Evolutionary conservation across 129 eudicot species (phyloP).

Genomic region (Chrysanthemum makinoi): DNA sequence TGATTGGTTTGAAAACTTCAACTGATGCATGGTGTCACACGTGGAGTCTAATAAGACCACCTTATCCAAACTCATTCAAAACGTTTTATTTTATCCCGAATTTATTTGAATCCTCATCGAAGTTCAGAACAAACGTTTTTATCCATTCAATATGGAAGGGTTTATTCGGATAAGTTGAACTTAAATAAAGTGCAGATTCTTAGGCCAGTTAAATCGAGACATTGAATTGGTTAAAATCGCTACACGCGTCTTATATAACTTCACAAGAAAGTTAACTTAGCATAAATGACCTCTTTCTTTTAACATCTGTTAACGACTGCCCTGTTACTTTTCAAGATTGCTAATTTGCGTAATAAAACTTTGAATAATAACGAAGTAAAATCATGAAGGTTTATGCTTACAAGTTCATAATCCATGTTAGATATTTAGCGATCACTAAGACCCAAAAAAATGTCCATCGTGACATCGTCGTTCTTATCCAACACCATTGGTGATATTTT

Average conservation of each 20-base stretch:
- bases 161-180: not conserved
- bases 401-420: too few relatives aligned
- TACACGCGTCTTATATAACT: not conserved
- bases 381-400: too few relatives aligned
- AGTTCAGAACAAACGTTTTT: too few relatives aligned
- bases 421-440: not conserved
- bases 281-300: not conserved
- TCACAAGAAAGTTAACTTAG: too few relatives aligned
- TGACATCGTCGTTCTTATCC: constrained; percentile 24
- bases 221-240: not conserved
- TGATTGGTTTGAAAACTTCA: too few relatives aligned
- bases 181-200: not conserved
- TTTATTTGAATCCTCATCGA: too few relatives aligned
- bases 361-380: too few relatives aligned
- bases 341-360: not conserved
- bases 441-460: not conserved
- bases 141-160: too few relatives aligned
- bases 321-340: not conserved
- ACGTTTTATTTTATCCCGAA: too few relatives aligned
- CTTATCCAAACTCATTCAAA: too few relatives aligned
- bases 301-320: not conserved
- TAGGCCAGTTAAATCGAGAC: not conserved
- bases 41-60: too few relatives aligned
- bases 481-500: not conserved
- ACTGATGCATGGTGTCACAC: too few relatives aligned